Evolutionary conservation across 257 asterid genomes (phyloP), one percentile per base, ranked within the genome.

Genomic region (Solanum etuberosum): DNA sequence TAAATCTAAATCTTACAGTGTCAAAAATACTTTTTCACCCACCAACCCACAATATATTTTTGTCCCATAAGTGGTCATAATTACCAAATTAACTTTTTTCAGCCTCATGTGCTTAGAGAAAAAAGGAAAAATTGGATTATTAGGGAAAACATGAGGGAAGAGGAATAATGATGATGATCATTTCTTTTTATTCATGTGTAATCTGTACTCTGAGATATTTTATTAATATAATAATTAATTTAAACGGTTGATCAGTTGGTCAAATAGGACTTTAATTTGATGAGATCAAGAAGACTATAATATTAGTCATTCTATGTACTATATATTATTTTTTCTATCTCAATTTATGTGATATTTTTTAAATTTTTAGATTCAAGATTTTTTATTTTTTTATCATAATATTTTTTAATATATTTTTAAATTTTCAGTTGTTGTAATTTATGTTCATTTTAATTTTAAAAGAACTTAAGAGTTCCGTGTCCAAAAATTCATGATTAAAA

Each of bases 51-150:
- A 76, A n/a, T 13, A 46, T 80, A 80, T 80, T 3, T 35, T 42
- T 27, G 65, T 43, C 1, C 84, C 65, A 78, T 78, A 48, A 78
- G 40, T 27, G 40, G 16, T 16, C 65, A 80, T 80, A 80, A 80
- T 80, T 46, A 80, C 67, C 67, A 80, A 80, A 46, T 80, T 80
- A 48, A n/a, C 85, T 80, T 80, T 73, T 80, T 29, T 63, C 68
- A 80, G 67, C 27, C 67, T 80, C 85, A 80, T 48, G 68, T 80
- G 85, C 25, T 11, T 46, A 80, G 37, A 42, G 23, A 23, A 51
- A 43, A 78, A 80, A 29, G 63, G 40, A 15, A 15, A 80, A 48
- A 32, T 29, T 80, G 68, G 85, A 80, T 48, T 80, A 80, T 10
- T 80, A 80, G 68, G 67, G 29, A 48, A 46, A 80, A 80, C 67